Percentiles rank a stretch among this genome's conserved stretches.
phyloP scores from a whole-genome alignment of 371 early-diverging fungal genomes.

The Dichotomocladium elegans region DNA sequence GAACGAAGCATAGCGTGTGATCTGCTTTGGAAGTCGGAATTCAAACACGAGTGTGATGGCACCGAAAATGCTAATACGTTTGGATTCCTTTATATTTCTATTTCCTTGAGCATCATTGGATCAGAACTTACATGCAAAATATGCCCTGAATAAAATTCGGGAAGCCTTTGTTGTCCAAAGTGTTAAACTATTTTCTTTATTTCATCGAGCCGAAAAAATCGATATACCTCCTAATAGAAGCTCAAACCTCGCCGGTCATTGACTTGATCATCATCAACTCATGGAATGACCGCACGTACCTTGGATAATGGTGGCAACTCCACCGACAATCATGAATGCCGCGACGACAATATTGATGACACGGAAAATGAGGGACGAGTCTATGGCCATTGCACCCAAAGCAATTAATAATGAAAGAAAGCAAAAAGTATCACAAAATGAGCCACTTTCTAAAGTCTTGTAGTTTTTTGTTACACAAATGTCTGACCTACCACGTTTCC shows the following conservation, averaged over 20 bases:
- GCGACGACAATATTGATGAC: constrained; percentile 27
- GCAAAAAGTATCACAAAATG: too few relatives aligned
- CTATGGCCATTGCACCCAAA: too few relatives aligned
- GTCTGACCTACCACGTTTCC: too few relatives aligned
- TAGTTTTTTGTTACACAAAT: too few relatives aligned
- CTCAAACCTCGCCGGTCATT: background rate
- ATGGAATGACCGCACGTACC: background rate
- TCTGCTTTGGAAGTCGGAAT: constrained; percentile 24
- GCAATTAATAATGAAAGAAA: too few relatives aligned
- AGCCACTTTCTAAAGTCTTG: too few relatives aligned
- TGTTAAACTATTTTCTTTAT: background rate
- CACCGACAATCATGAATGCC: constrained; percentile 35
- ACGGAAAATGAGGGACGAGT: constrained; percentile 25
- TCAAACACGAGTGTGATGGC: constrained; percentile 34
- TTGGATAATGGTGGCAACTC: constrained; percentile 27
- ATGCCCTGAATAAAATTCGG: constrained; percentile 43
- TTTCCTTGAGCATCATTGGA: too few relatives aligned
- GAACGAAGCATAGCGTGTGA: constrained; percentile 21
- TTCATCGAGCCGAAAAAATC: background rate
- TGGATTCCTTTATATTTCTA: too few relatives aligned
- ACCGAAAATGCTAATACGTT: constrained; percentile 21
- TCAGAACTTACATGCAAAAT: constrained; percentile 21
- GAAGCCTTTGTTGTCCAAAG: too few relatives aligned
- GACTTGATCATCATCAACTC: background rate
- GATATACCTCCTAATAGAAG: background rate